These are phyloP conservation scores for Firmiana major DNA, from an alignment of 345 rosid species.

Conservation along the genomic window DNA sequence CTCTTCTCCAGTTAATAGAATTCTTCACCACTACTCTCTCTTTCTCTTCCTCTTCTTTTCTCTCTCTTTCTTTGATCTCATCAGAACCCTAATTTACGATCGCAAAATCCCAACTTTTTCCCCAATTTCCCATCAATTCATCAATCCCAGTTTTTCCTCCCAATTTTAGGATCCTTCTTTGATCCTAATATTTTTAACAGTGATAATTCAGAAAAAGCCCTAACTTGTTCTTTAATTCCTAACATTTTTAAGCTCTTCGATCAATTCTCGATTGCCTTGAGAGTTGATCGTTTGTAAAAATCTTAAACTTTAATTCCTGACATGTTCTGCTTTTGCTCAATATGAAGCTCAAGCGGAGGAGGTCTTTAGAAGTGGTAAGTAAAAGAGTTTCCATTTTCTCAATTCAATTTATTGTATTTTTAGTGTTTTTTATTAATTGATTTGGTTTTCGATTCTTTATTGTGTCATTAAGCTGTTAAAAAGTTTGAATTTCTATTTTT, in stretches of 20 bases:
- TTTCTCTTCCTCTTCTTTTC: neutral
- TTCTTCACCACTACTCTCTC: conserved; percentile 19
- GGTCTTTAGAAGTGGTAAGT: conserved; percentile 84
- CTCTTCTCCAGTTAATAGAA: conserved; percentile 19
- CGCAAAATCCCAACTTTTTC: conserved; percentile 15
- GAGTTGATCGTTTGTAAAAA: conserved; percentile 47
- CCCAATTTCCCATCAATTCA: neutral
- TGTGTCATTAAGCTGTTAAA: neutral
- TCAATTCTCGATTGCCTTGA: conserved; percentile 44
- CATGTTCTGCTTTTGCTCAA: conserved; percentile 44
- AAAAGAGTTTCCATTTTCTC: neutral
- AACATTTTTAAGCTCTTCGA: conserved; percentile 20
- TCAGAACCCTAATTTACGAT: conserved; percentile 49
- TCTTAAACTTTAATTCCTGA: conserved; percentile 23
- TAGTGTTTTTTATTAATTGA: neutral
- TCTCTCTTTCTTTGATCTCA: conserved; percentile 38
- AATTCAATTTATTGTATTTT: neutral
- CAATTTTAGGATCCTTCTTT: conserved; percentile 16
- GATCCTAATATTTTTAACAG: neutral
- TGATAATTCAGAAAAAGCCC: conserved; percentile 24
- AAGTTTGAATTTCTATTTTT: neutral
- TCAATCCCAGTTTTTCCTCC: neutral
- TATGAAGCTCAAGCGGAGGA: conserved; percentile 80
- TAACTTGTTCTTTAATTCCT: conserved; percentile 1
- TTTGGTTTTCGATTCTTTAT: neutral